Evolutionary conservation across 2,329 filamentous ascomycete species (phyloP).

Genomic region (Sporothrix brasiliensis): DNA sequence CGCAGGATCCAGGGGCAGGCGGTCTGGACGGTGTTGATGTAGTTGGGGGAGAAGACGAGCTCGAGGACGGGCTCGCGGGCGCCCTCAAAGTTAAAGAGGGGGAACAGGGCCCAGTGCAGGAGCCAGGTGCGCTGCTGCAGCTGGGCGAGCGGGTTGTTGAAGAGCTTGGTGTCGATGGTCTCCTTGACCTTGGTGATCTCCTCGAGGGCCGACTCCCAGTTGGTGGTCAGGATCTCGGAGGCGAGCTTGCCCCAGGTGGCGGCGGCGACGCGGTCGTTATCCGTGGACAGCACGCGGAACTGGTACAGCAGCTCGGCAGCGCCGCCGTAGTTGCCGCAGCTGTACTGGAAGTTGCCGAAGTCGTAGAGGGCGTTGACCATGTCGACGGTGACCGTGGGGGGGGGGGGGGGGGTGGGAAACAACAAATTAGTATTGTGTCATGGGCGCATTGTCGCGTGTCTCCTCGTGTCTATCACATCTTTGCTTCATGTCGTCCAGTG

Average conservation of each 20-base stretch:
- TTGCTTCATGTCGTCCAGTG: too few species aligned
- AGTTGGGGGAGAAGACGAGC: conserved; percentile 93
- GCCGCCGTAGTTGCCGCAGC: conserved; percentile 88
- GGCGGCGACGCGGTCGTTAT: conserved; percentile 94
- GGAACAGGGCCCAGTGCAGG: conserved; percentile 98
- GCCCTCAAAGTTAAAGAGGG: conserved; percentile 95
- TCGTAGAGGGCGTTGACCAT: conserved; percentile 97
- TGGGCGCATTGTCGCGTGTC: not conserved
- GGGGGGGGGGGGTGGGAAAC: rapidly evolving
- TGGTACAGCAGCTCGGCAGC: conserved; percentile 94
- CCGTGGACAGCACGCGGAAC: conserved; percentile 96
- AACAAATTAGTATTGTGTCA: not conserved
- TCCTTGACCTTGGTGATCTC: conserved; percentile 90
- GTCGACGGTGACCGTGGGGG: conserved; percentile 73
- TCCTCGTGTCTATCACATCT: too few species aligned
- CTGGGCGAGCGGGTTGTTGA: conserved; percentile 94
- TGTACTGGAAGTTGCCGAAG: conserved; percentile 96
- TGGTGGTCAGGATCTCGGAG: conserved; percentile 89
- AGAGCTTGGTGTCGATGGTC: conserved; percentile 89
- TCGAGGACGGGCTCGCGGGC: conserved; percentile 90
- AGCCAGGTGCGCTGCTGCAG: conserved; percentile 96
- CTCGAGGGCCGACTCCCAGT: conserved; percentile 93
- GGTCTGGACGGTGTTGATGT: conserved; percentile 99
- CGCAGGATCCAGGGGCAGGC: conserved; percentile 94
- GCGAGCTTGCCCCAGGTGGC: conserved; percentile 98